phyloP scores from a whole-genome alignment of 108 stramenopile genomes.

The Nitzschia sp. region DNA sequence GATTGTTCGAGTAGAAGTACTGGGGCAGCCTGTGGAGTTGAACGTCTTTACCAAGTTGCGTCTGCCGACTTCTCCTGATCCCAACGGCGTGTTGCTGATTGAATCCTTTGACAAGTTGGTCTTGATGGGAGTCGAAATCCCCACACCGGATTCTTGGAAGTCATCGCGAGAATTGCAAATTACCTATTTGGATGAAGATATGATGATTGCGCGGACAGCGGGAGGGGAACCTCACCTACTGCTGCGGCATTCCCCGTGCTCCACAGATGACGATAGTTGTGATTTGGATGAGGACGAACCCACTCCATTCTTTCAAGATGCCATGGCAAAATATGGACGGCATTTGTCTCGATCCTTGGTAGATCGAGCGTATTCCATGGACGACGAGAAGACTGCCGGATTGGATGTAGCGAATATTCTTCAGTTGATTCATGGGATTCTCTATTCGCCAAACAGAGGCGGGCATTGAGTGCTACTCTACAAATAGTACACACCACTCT shows the following conservation, averaged over 20 bases:
- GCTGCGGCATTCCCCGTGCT: not conserved
- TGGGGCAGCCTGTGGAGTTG: not conserved
- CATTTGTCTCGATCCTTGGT: slow-evolving; percentile 2
- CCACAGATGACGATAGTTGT: not conserved
- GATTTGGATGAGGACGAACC: not conserved
- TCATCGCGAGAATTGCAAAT: not conserved
- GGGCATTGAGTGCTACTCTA: not conserved
- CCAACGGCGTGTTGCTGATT: not conserved
- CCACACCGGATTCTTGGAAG: not conserved
- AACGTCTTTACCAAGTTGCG: not conserved
- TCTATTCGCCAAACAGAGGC: not conserved
- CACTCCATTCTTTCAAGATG: slow-evolving; percentile 2
- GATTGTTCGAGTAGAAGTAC: not conserved
- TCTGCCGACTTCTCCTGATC: not conserved
- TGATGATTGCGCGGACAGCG: not conserved
- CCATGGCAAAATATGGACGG: not conserved
- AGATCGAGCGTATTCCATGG: slow-evolving; percentile 4
- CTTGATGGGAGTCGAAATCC: not conserved
- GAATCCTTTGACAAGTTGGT: not conserved
- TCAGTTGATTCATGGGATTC: not conserved
- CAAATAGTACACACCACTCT: not conserved
- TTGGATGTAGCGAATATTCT: slow-evolving; percentile 1
- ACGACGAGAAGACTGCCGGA: not conserved
- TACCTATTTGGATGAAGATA: slow-evolving; percentile 3
- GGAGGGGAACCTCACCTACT: slow-evolving; percentile 2